These are phyloP conservation scores for Alloteropsis semialata DNA, from an alignment of 176 grass and related monocot species.

Conservation along the genomic window DNA sequence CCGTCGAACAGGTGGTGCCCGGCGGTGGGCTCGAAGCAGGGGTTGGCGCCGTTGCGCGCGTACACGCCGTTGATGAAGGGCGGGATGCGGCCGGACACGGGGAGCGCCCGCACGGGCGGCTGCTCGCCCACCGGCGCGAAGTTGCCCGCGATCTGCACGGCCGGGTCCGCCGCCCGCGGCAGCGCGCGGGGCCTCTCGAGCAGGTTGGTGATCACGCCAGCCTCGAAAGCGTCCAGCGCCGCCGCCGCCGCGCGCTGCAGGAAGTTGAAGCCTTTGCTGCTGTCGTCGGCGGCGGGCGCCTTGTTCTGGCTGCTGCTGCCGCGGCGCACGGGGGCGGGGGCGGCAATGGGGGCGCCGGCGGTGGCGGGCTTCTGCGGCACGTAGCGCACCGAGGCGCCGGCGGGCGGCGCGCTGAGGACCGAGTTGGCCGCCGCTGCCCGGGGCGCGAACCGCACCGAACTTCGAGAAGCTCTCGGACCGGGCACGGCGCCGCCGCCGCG, in stretches of 20 bases:
- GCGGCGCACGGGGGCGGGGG: neutral
- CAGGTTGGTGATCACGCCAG: conserved; percentile 39
- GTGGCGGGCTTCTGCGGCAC: neutral
- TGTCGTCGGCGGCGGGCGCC: no score
- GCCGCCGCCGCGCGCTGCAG: conserved; percentile 53
- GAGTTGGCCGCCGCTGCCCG: neutral
- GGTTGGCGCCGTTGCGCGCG: conserved; percentile 87
- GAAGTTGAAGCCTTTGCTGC: conserved; percentile 8
- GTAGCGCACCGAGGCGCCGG: neutral
- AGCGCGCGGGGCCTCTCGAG: conserved; percentile 56
- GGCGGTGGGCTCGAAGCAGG: conserved; percentile 45
- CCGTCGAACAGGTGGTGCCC: conserved; percentile 96
- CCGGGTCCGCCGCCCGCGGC: conserved; percentile 52
- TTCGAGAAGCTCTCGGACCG: no score
- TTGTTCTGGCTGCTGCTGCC: no score
- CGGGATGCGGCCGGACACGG: conserved; percentile 57
- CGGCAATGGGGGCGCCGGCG: neutral
- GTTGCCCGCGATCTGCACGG: conserved; percentile 78
- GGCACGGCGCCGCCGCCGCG: neutral
- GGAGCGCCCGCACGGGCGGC: conserved; percentile 25
- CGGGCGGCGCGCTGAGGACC: neutral
- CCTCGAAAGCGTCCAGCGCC: conserved; percentile 60
- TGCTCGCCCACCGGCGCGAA: conserved; percentile 71
- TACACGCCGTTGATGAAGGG: conserved; percentile 71
- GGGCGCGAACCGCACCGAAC: neutral